Conservation (phyloP, 2,329 filamentous ascomycete species). For the Tolypocladium sp. region DNA sequence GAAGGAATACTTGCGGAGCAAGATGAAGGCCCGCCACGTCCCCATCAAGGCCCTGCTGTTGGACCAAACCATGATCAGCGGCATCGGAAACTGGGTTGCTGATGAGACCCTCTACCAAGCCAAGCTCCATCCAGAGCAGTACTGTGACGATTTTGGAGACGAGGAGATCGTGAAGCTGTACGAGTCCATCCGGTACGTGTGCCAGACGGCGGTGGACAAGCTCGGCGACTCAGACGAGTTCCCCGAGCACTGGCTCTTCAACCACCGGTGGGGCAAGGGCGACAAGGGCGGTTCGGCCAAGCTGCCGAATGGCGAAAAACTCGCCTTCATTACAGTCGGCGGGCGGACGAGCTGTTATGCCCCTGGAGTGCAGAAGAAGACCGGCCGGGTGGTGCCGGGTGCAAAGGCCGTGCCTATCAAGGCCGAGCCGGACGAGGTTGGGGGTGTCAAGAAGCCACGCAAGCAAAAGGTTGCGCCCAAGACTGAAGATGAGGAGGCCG, state of each 20-base stretch:
- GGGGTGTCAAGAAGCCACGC: slow-evolving; percentile 11
- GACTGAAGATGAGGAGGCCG: slow-evolving; percentile 14
- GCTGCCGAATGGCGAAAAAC: slow-evolving; percentile 75
- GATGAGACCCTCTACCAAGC: slow-evolving; percentile 92
- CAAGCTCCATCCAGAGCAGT: slow-evolving; percentile 83
- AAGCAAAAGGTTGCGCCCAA: slow-evolving; percentile 13
- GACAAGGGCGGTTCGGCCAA: slow-evolving; percentile 59
- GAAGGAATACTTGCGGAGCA: slow-evolving; percentile 60
- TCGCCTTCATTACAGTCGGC: slow-evolving; percentile 81
- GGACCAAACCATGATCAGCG: slow-evolving; percentile 81
- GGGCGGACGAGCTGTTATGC: slow-evolving; percentile 87
- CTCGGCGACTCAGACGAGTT: slow-evolving; percentile 79
- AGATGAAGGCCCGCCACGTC: slow-evolving; percentile 67
- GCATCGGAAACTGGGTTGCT: slow-evolving; percentile 94
- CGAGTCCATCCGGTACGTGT: slow-evolving; percentile 67
- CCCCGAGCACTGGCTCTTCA: slow-evolving; percentile 81
- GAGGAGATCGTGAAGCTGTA: slow-evolving; percentile 65
- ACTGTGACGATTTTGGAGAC: slow-evolving; percentile 71
- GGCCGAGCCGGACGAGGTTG: slow-evolving; percentile 9
- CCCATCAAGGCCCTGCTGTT: slow-evolving; percentile 84
- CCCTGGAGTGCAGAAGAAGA: slow-evolving; percentile 78
- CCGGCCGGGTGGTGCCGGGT: slow-evolving; percentile 28
- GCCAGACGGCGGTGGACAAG: slow-evolving; percentile 66
- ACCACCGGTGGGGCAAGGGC: slow-evolving; percentile 82
- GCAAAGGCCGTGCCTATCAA: slow-evolving; percentile 33